Evolutionary conservation across 805 yeast species (phyloP).

Genomic region (Suhomyces xylopsoci): DNA sequence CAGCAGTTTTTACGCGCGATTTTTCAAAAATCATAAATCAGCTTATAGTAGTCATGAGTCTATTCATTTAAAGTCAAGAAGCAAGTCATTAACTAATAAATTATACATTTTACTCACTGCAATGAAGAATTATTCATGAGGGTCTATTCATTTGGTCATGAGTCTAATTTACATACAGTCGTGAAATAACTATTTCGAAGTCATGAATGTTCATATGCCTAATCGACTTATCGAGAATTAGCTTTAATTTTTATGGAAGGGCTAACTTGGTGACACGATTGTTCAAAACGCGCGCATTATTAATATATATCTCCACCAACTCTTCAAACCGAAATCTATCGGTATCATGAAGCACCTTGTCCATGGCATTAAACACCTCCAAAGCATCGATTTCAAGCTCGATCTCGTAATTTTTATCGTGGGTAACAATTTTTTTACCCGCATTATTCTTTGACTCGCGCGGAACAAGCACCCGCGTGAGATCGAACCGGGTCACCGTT

Average conservation of each 20-base stretch:
- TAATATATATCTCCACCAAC: conserved; percentile 53
- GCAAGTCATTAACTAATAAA: no score
- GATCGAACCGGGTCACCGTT: conserved; percentile 69
- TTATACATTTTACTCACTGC: no score
- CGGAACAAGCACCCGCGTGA: conserved; percentile 55
- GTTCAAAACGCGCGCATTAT: conserved; percentile 50
- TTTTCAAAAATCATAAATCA: no score
- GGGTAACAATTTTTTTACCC: conserved; percentile 36
- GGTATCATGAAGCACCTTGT: conserved; percentile 35
- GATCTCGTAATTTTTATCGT: conserved; percentile 35
- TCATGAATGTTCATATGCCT: neutral
- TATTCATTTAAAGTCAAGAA: no score
- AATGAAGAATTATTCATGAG: neutral
- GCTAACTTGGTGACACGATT: conserved; percentile 44
- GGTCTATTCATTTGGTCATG: neutral
- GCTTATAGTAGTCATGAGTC: no score
- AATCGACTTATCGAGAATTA: no score
- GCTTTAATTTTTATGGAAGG: neutral
- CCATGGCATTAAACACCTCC: conserved; percentile 42
- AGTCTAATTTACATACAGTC: neutral
- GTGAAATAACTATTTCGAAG: neutral
- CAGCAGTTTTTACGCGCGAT: no score
- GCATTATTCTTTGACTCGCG: conserved; percentile 32
- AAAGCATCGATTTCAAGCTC: conserved; percentile 40
- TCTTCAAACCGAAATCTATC: conserved; percentile 60